Evolutionary conservation across 352 stramenopile genomes (phyloP), one percentile per base, ranked within the genome.

Genomic region (Globisporangium lucens): DNA sequence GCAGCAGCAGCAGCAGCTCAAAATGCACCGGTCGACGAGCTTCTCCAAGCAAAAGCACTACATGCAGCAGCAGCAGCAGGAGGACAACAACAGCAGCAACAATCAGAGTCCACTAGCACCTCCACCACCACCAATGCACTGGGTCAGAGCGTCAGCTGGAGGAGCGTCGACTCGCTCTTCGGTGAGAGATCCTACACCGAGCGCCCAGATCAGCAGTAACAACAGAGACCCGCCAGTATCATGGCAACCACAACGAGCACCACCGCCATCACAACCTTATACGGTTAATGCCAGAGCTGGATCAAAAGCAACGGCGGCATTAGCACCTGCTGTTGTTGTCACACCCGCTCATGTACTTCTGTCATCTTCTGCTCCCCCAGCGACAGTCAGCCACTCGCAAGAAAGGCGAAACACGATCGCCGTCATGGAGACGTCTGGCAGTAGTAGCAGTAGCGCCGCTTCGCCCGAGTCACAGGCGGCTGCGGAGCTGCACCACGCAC

Each of bases 401-500:
- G 64, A 67, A 20, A 60, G 71, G 7, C 59, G 68, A 22, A 74
- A 67, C 8, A 80, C 73, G 4, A 71, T 80, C 35, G 73, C 77
- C 2, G 63, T 71, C 4, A 79, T 80, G 59, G 59, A 75, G 24
- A 57, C 63, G 9, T 10, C 52, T 49, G 41, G 41, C 1, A 49
- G 17, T 5, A 49, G 15, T 6, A 59, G 53, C 22, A 13, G 9
- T 52, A 41, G 3, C 20, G 5, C 22, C 29, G 64, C 2, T 4
- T 55, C 67, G 8, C 2, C 33, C 27, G 61, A 63, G 0, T 61
- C 60, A 2, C 29, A 71, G 0, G 78, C 79, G 3, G 52, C 75
- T 52, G 85, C 83, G 1, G 87, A 92, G 63, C 27, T 75, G 1
- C 78, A 92, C 56, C 83, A 93, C 62, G 75, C 77, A 0, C 69